Base-by-base conservation (phyloP, 768 basidiomycete genomes). In the Lactifluus hygrophoroides region DNA sequence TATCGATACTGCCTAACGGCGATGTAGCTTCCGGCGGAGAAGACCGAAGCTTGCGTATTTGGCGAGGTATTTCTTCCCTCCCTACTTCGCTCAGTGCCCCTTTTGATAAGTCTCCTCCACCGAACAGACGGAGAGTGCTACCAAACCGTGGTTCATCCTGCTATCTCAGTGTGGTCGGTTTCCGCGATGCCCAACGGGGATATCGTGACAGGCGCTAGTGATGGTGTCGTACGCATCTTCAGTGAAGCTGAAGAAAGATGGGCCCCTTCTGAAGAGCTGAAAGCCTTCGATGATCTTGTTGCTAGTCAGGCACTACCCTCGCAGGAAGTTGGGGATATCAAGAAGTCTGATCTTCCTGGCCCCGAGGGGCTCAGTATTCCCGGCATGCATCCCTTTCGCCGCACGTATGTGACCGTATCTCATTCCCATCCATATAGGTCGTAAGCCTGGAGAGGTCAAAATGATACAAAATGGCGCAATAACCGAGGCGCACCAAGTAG, bases 141-240 rank as follows among this genome's bases (percentile, higher is more conserved):
- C 6, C 95, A 99, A 71, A 88, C 87, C 10, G 83, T 99, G 59
- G 81, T 90, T 10, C 93, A 96, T 67, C 94, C 96, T 7, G 92
- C 92, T 8, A 90, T 95, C 56, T 97, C 95, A n/a, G 90, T 99
- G 2, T 99, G 96, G 96, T 75, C 89, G 3, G 90, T 95, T 16
- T 85, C 90, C 1, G 79, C 84, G 6, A 84, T 93, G 78, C 85
- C 90, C 0, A 92, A 93, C 61, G 85, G 89, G 34, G 95, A 98
- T 69, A 89, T 99, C 64, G 88, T 91, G 46, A 93, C 88, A 51
- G 94, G 95, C 5, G 80, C 85, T 51, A 95, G 94, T 61, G 96
- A 99, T 69, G 85, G 87, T 35, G 72, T 85, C 28, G 82, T 98
- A 21, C 83, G 96, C 50, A 79, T 98, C 16, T 99, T 95, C 72